Base-by-base conservation (phyloP, 2,329 filamentous ascomycete species). In the Rhexocercosporidium sp. region DNA sequence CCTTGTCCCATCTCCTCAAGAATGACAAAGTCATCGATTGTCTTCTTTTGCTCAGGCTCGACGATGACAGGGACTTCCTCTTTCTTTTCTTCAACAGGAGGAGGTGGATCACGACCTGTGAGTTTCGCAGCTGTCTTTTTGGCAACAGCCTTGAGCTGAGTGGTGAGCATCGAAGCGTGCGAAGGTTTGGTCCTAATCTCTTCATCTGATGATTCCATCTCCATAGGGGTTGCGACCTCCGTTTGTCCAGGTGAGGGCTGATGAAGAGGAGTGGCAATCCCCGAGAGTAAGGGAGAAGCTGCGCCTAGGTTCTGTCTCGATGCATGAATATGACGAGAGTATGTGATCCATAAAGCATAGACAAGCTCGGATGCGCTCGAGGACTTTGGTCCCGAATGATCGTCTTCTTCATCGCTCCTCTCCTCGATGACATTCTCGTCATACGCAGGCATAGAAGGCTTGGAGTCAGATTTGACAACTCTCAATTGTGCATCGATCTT, bases 1-100 rank as follows among this genome's bases (percentile, higher is more conserved):
- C 96, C 96, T 80, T 97, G 94, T 4, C 96, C 96, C 95, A 99
- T 98, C 68, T 99, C 96, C 80, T 99, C 96, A 14, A 99, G 83
- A 68, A 99, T 95, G 49, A 90, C 85, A 78, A 97, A 99, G 77
- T 97, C 94, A 62, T 91, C 85, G 71, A 99, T 98, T 0, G 88
- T 90, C 79, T 96, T 96, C 81, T 96, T 97, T 72, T 83, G 77
- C 29, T 77, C 69, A n/a, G 73, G 70, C 51, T 77, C 77, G 73
- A 82, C 68, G 70, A 81, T 73, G 1, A 74, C 75, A 4, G 80
- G 67, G 16, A 66, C 46, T 7, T 65, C 65, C 12, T 78, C 68
- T 65, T 77, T 77, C 46, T 80, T 80, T 31, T 78, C 73, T 46
- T 68, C 56, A 25, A 75, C 67, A 18, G 75, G 47, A 3, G 72